Percentiles rank a stretch among this genome's conserved stretches.
Evolutionary conservation across 176 grass and related monocot species (phyloP).

Genomic region (Phragmites australis): DNA sequence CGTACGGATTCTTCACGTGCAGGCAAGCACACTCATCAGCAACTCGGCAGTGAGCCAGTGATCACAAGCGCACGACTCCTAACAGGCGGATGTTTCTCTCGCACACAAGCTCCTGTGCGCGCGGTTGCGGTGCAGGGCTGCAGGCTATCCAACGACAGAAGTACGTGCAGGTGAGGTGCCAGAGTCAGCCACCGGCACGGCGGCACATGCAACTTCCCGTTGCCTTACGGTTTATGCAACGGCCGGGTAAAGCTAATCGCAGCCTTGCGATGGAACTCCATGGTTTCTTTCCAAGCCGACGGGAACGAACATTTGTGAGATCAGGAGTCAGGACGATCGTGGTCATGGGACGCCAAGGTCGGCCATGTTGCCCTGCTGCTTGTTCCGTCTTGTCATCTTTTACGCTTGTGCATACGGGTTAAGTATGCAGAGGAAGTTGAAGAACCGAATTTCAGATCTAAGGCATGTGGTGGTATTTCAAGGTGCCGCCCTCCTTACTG

Average conservation of each 20-base stretch:
- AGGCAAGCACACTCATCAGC: not conserved
- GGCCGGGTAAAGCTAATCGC: too few species aligned
- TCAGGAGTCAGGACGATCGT: not conserved
- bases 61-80: slow-evolving; percentile 8
- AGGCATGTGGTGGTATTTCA: not conserved
- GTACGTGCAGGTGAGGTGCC: not conserved
- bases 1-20: slow-evolving; percentile 9
- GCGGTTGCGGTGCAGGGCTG: not conserved
- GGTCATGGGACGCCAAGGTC: not conserved
- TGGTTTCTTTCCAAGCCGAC: too few species aligned
- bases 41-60: not conserved
- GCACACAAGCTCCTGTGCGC: not conserved
- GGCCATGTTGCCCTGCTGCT: slow-evolving; percentile 18
- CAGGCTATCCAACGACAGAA: not conserved
- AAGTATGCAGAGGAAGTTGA: not conserved
- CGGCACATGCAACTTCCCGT: slow-evolving; percentile 1
- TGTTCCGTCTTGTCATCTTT: not conserved
- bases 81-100: not conserved
- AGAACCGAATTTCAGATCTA: not conserved
- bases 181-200: not conserved
- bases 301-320: slow-evolving; percentile 9
- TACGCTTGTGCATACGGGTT: not conserved
- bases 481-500: not conserved
- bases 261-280: too few species aligned
- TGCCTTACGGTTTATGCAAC: not conserved